These are phyloP conservation scores for Pyrenochaeta sp. DNA, from an alignment of 2,329 filamentous ascomycete species.

Conservation along the genomic window DNA sequence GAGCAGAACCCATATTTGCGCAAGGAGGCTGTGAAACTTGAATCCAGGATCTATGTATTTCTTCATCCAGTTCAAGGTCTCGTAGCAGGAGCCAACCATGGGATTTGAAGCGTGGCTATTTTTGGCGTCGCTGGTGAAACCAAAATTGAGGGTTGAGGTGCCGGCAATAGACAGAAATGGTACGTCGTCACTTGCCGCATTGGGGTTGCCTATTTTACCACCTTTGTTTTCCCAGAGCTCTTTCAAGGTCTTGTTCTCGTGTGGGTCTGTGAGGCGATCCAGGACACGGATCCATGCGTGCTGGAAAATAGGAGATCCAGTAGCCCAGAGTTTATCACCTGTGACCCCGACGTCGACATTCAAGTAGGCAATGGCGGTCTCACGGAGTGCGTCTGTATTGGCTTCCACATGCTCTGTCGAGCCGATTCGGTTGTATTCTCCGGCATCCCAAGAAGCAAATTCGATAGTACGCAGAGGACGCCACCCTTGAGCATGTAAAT, in stretches of 20 bases:
- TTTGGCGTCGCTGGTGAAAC: slow-evolving; percentile 67
- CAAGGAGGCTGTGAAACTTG: slow-evolving; percentile 79
- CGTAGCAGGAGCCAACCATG: slow-evolving; percentile 85
- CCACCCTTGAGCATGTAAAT: slow-evolving; percentile 81
- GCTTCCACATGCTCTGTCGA: slow-evolving; percentile 96
- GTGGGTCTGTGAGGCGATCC: slow-evolving; percentile 77
- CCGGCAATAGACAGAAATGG: slow-evolving; percentile 93
- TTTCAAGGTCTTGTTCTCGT: slow-evolving; percentile 73
- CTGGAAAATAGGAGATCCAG: slow-evolving; percentile 82
- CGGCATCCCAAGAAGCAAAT: slow-evolving; percentile 96
- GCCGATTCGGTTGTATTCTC: slow-evolving; percentile 91
- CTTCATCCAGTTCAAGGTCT: slow-evolving; percentile 87
- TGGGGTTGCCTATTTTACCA: slow-evolving; percentile 70
- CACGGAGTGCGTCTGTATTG: slow-evolving; percentile 75
- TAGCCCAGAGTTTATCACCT: slow-evolving; percentile 77
- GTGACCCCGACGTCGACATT: slow-evolving; percentile 88
- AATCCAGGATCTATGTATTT: slow-evolving; percentile 83
- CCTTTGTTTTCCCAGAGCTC: slow-evolving; percentile 76
- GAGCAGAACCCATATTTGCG: slow-evolving; percentile 81
- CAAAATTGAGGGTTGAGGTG: slow-evolving; percentile 84
- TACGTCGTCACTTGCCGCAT: slow-evolving; percentile 81
- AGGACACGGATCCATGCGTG: slow-evolving; percentile 77
- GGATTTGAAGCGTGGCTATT: slow-evolving; percentile 56
- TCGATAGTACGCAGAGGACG: slow-evolving; percentile 91
- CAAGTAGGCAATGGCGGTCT: slow-evolving; percentile 83